A percentile compares a stretch with the other conserved stretches of the same genome.
These are phyloP conservation scores for Mycosphaerella sp. DNA, from an alignment of 2,329 filamentous ascomycete species.

Conservation along the genomic window DNA sequence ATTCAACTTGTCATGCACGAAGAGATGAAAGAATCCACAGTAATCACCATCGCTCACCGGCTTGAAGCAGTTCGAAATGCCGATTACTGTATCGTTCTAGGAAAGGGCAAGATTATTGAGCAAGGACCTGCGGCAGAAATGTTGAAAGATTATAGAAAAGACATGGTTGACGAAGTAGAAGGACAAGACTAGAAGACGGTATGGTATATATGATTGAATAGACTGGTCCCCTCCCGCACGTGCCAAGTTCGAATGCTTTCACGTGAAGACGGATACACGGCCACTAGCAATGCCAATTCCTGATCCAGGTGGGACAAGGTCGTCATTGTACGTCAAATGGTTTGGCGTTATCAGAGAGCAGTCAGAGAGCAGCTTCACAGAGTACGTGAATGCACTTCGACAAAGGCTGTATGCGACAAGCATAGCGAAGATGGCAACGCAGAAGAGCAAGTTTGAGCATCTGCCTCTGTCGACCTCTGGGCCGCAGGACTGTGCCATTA, in stretches of 20 bases:
- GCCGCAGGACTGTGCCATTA: conserved; percentile 4
- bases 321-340: conserved; percentile 6
- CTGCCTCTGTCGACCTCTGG: conserved; percentile 5
- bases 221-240: neutral
- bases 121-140: conserved; percentile 33
- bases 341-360: no score
- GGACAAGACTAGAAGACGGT: neutral
- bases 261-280: neutral
- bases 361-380: neutral
- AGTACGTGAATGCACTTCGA: no score
- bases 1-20: conserved; percentile 52
- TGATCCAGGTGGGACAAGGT: neutral
- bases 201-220: neutral
- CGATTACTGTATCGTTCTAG: conserved; percentile 51
- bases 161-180: conserved; percentile 14
- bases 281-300: neutral
- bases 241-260: no score
- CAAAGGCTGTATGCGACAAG: neutral
- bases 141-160: conserved; percentile 7
- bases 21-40: conserved; percentile 54
- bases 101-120: conserved; percentile 45
- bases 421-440: neutral
- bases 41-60: conserved; percentile 61
- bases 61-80: conserved; percentile 56
- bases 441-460: conserved; percentile 4